Evolutionary conservation across 2,329 filamentous ascomycete genomes (phyloP).

Genomic region (Dactylonectria estremocensis): DNA sequence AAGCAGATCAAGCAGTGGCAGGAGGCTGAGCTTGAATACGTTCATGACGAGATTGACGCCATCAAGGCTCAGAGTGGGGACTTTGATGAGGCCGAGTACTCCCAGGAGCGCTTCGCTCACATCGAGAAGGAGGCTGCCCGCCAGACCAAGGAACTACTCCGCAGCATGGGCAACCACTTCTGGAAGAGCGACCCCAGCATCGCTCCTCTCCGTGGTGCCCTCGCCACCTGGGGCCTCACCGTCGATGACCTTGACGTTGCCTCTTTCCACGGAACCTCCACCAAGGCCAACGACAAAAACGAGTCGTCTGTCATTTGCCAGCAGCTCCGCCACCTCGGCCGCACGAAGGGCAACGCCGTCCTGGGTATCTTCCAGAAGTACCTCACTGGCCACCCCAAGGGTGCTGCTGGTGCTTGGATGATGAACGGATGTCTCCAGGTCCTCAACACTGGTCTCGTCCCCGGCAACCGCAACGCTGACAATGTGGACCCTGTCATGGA

Average conservation of each 20-base stretch:
- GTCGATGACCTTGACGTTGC: constrained; percentile 96
- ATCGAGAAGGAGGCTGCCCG: constrained; percentile 88
- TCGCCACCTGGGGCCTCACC: constrained; percentile 98
- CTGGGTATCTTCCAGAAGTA: constrained; percentile 99
- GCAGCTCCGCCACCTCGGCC: constrained; percentile 94
- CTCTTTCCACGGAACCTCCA: constrained; percentile 99
- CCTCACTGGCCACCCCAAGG: constrained; percentile 98
- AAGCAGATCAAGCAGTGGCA: constrained; percentile 97
- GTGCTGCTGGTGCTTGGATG: constrained; percentile 99
- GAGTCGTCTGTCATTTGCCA: constrained; percentile 98
- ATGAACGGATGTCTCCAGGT: constrained; percentile 98
- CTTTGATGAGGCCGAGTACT: constrained; percentile 90
- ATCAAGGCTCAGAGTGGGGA: constrained; percentile 83
- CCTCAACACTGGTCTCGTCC: constrained; percentile 92
- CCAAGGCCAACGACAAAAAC: constrained; percentile 99
- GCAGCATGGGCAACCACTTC: constrained; percentile 97
- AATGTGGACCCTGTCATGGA: constrained; percentile 98
- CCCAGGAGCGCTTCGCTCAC: constrained; percentile 86
- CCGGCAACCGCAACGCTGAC: constrained; percentile 97
- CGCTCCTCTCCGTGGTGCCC: constrained; percentile 93
- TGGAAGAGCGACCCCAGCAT: constrained; percentile 97
- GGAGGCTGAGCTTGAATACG: constrained; percentile 92
- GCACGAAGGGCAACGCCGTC: constrained; percentile 95
- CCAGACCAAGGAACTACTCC: constrained; percentile 93
- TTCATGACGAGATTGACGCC: constrained; percentile 92